These are phyloP conservation scores for Penstemon newberryi DNA, from an alignment of 257 asterid genomes.

Conservation along the genomic window DNA sequence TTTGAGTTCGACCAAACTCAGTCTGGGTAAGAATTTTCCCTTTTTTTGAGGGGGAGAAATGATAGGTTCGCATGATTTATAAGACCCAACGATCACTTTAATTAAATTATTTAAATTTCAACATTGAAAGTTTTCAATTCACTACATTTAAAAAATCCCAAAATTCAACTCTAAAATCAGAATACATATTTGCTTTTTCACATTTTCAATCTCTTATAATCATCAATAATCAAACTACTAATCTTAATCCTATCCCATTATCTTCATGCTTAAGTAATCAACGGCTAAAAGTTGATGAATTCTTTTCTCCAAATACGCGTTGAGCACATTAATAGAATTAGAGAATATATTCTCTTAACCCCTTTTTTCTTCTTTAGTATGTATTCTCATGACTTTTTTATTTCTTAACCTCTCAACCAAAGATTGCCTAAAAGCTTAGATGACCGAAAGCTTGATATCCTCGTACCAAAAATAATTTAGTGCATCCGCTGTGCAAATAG, in stretches of 20 bases:
- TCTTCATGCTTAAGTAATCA: neutral
- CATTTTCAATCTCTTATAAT: neutral
- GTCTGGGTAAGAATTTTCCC: too few relatives aligned
- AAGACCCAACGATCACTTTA: too few relatives aligned
- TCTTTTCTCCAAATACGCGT: neutral
- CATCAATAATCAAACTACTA: neutral
- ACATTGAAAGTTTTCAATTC: too few relatives aligned
- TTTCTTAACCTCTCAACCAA: neutral
- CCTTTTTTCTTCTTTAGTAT: neutral
- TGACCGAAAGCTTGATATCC: neutral
- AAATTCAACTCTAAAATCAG: too few relatives aligned
- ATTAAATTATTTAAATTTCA: too few relatives aligned
- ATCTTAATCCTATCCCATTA: neutral
- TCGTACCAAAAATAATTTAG: neutral
- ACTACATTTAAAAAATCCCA: too few relatives aligned
- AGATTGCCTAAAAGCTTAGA: neutral
- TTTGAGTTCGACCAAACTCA: too few relatives aligned
- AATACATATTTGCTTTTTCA: too few relatives aligned
- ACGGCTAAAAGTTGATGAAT: neutral
- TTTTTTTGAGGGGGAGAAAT: too few relatives aligned
- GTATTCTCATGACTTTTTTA: neutral
- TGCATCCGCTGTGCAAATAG: too few relatives aligned
- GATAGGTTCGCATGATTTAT: too few relatives aligned
- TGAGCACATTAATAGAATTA: neutral
- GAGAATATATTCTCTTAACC: neutral